phyloP scores from a whole-genome alignment of 768 basidiomycete genomes.

The Crepidotus variabilis region DNA sequence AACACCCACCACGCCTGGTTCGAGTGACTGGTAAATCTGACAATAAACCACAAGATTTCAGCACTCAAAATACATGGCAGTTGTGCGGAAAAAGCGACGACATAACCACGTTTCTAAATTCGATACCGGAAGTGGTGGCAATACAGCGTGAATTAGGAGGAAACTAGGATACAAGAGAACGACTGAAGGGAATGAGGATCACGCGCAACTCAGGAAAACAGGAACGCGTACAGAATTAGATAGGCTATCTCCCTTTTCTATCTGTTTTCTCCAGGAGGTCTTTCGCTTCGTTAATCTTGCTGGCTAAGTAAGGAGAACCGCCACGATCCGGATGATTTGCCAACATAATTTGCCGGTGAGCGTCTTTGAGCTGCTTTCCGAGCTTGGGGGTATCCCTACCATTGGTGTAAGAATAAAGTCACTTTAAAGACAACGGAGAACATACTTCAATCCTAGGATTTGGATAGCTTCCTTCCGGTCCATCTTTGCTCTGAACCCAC shows the following conservation, averaged over 20 bases:
- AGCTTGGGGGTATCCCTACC: constrained; percentile 76
- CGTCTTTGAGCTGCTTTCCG: constrained; percentile 84
- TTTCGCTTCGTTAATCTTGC: constrained; percentile 99
- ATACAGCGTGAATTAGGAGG: no score
- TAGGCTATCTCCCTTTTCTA: constrained; percentile 35
- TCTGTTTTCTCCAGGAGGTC: constrained; percentile 85
- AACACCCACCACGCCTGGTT: no score
- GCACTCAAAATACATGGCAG: no score
- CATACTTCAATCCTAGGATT: constrained; percentile 90
- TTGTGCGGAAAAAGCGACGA: no score
- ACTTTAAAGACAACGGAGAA: constrained; percentile 14
- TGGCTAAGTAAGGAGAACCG: constrained; percentile 96
- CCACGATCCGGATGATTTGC: constrained; percentile 99
- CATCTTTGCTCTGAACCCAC: constrained; percentile 96
- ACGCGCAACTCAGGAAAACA: background rate
- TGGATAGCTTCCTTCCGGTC: constrained; percentile 90
- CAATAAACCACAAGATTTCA: no score
- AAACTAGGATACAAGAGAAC: no score
- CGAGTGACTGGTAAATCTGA: no score
- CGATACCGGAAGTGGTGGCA: no score
- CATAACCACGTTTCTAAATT: no score
- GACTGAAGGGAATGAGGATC: background rate
- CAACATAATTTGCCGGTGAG: constrained; percentile 95
- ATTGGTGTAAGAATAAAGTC: constrained; percentile 2
- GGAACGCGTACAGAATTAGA: background rate